Evolutionary conservation across 768 basidiomycete genomes (phyloP), one percentile per base, ranked within the genome.

Genomic region (Termitomyces sp.): DNA sequence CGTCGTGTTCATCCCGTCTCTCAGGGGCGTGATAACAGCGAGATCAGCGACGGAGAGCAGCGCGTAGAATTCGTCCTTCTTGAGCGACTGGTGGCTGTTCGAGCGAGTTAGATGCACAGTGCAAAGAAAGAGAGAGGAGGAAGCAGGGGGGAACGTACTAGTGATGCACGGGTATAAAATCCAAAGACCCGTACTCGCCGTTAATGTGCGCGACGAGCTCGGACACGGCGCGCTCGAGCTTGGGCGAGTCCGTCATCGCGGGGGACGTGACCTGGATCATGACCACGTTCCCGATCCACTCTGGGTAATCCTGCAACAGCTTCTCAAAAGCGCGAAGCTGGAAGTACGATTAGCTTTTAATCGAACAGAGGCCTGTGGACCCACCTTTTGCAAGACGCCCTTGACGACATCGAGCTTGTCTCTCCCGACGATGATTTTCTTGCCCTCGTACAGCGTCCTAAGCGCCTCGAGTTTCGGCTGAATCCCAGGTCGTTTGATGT

Each of bases 321-420:
- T 95, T 95, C 74, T 98, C 91, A 67, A 98, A 99, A 0, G 95
- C 95, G 51, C 92, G 90, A 40, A 99, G 84, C 91, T 93, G 64
- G 5, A 50, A 7, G 40, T 43, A 8, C 14, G 26, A 28, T 26
- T 7, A 35, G 32, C 48, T 20, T 35, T 10, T 9, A 9, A 2
- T 14, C 1, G 50, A 3, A 26, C 1, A 1, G 0, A 30, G 8
- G 10, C 23, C 23, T 23, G 23, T 23, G 12, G 3, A 63, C 67
- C 14, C 43, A 87, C 89, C 84, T 99, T 99, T 76, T 98, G 95
- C 63, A 98, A 75, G 26, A 99, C 92, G 47, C 96, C 96, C 76
- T 98, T 98, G 67, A 97, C 95, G n/a, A 95, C 92, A 68, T 98
- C 96, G 44, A 98, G 82, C 77, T 99, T 99, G 74, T 99, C 96